Evolutionary conservation across 208 protist genomes (phyloP).

Genomic region (Crithidia expoeki): DNA sequence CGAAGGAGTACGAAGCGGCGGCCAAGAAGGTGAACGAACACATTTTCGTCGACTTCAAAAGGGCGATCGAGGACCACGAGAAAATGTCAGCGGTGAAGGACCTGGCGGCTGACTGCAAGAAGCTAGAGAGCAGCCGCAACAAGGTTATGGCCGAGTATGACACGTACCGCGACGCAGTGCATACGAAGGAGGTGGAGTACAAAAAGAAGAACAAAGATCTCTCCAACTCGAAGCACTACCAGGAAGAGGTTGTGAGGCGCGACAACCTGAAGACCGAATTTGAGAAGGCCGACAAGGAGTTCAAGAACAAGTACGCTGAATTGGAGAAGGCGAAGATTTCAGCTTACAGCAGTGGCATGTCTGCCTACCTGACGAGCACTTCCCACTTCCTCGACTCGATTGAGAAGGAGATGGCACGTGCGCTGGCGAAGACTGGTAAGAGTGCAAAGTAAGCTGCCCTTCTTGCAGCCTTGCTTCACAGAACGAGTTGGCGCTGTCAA

Average conservation of each 20-base stretch:
- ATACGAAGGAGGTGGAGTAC: conserved; percentile 60
- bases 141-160: conserved; percentile 63
- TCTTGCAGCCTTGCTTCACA: not conserved
- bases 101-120: conserved; percentile 42
- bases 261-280: conserved; percentile 46
- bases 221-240: conserved; percentile 49
- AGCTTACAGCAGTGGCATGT: conserved; percentile 27
- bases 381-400: conserved; percentile 30
- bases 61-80: conserved; percentile 37
- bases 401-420: conserved; percentile 26
- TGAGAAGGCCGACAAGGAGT: conserved; percentile 42
- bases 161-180: conserved; percentile 53
- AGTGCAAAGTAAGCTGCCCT: not conserved
- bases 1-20: conserved; percentile 12
- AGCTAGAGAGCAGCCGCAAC: conserved; percentile 43
- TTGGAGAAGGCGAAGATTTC: conserved; percentile 22
- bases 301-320: conserved; percentile 45
- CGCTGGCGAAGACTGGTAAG: conserved; percentile 8
- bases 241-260: conserved; percentile 42
- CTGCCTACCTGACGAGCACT: conserved; percentile 19
- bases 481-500: conserved; percentile 4
- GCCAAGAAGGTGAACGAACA: conserved; percentile 28
- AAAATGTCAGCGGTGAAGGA: conserved; percentile 27
- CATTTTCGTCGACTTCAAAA: conserved; percentile 37
- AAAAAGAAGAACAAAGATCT: conserved; percentile 63